These are phyloP conservation scores for Citrus mangshanensis DNA, from an alignment of 345 rosid species.

Conservation along the genomic window DNA sequence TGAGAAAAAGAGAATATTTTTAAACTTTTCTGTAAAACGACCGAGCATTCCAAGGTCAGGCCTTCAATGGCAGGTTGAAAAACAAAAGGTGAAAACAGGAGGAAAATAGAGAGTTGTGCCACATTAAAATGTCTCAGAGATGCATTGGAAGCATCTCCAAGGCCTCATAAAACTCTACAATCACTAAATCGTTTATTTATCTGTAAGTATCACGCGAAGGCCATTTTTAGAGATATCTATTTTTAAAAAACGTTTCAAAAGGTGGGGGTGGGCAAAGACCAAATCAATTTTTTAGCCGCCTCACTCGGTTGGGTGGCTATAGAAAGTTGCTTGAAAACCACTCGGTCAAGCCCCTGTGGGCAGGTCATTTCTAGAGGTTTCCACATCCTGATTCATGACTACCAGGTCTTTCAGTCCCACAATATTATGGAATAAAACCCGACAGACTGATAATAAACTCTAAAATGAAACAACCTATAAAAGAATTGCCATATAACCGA, in stretches of 20 bases:
- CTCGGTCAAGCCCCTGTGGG: too few species aligned
- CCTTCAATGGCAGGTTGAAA: neutral
- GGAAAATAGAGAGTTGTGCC: neutral
- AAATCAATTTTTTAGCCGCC: too few species aligned
- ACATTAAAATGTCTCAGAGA: neutral
- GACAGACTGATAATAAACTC: too few species aligned
- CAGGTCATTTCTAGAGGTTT: neutral
- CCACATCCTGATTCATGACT: neutral
- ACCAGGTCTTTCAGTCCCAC: neutral
- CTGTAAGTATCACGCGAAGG: neutral
- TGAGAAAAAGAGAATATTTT: neutral
- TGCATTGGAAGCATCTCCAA: neutral
- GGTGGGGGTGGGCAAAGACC: too few species aligned
- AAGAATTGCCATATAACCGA: conserved; percentile 35
- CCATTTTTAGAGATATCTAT: too few species aligned
- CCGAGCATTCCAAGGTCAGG: neutral
- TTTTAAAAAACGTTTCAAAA: too few species aligned
- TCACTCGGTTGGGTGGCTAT: too few species aligned
- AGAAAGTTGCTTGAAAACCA: too few species aligned
- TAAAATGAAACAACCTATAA: neutral
- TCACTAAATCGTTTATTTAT: neutral
- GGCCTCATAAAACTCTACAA: neutral
- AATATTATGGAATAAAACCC: neutral
- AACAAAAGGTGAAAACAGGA: neutral
- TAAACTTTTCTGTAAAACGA: neutral